Conservation (phyloP, 176 grass and related monocot species). For the Oryza glumipatula region DNA sequence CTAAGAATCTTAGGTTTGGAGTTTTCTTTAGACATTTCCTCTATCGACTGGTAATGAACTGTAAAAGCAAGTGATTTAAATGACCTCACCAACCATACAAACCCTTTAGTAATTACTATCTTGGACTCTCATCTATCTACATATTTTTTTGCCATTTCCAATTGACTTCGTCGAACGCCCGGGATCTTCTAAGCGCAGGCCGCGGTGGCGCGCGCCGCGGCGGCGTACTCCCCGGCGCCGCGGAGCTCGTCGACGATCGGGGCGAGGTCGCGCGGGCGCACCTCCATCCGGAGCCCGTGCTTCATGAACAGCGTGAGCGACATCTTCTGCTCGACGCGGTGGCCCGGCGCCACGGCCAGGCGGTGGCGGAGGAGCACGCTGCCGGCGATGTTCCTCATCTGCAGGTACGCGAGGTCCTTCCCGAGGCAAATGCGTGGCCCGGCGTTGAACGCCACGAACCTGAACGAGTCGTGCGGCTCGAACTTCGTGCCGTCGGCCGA, state of each 20-base stretch:
- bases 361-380: constrained; percentile 82
- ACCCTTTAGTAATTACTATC: constrained; percentile 33
- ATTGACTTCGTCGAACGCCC: neutral
- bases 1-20: neutral
- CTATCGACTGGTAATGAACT: constrained; percentile 8
- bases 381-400: constrained; percentile 95
- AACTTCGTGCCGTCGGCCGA: constrained; percentile 69
- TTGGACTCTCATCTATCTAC: constrained; percentile 46
- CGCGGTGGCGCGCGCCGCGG: constrained; percentile 20
- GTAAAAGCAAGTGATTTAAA: constrained; percentile 24
- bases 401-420: constrained; percentile 96
- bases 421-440: constrained; percentile 93
- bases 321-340: constrained; percentile 98
- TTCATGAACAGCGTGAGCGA: constrained; percentile 99
- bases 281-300: constrained; percentile 78
- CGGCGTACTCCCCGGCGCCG: constrained; percentile 17
- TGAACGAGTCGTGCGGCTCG: constrained; percentile 77
- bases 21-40: constrained; percentile 3
- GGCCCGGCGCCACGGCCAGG: constrained; percentile 69
- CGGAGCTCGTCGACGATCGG: constrained; percentile 45
- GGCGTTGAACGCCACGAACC: constrained; percentile 96
- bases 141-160: constrained; percentile 31
- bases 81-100: constrained; percentile 18
- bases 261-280: constrained; percentile 62
- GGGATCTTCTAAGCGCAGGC: constrained; percentile 42